Percentiles rank a stretch among this genome's conserved stretches.
Conservation (phyloP, 2,329 filamentous ascomycete species). For the Cladosporium austrohemisphaericum region DNA sequence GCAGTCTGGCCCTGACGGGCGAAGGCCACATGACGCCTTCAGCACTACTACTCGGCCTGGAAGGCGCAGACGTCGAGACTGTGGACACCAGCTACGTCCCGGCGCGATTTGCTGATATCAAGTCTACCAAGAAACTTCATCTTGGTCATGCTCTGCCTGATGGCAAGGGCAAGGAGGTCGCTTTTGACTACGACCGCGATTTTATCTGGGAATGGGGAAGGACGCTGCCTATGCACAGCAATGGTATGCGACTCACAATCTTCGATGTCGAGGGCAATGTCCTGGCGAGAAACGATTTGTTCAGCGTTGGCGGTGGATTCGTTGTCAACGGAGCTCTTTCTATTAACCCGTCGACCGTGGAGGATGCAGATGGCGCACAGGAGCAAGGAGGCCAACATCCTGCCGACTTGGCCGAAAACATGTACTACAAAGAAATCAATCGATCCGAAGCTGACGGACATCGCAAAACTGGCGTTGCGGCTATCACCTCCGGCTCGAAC, state of each 20-base stretch:
- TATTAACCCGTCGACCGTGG: constrained; percentile 28
- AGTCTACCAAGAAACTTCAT: constrained; percentile 43
- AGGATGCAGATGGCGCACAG: constrained; percentile 23
- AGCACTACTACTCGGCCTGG: constrained; percentile 48
- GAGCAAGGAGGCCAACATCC: constrained; percentile 36
- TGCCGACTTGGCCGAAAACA: constrained; percentile 49
- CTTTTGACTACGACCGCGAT: constrained; percentile 49
- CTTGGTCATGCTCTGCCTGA: constrained; percentile 42
- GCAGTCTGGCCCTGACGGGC: constrained; percentile 50
- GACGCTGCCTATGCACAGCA: constrained; percentile 51
- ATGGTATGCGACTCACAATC: constrained; percentile 52
- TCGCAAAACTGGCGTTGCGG: constrained; percentile 44
- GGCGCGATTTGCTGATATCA: constrained; percentile 46
- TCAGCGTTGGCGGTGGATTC: constrained; percentile 52
- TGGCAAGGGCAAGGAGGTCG: constrained; percentile 44
- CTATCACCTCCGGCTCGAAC: constrained; percentile 33
- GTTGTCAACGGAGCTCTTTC: constrained; percentile 51
- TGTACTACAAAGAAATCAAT: constrained; percentile 52
- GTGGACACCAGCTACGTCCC: constrained; percentile 50
- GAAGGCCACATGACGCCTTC: constrained; percentile 53
- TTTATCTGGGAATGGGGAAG: constrained; percentile 52
- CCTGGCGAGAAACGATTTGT: constrained; percentile 50
- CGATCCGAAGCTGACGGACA: constrained; percentile 47
- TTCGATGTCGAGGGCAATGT: constrained; percentile 47
- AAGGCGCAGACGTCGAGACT: constrained; percentile 49